phyloP scores from a whole-genome alignment of 345 rosid genomes.

The Euclidium syriacum region DNA sequence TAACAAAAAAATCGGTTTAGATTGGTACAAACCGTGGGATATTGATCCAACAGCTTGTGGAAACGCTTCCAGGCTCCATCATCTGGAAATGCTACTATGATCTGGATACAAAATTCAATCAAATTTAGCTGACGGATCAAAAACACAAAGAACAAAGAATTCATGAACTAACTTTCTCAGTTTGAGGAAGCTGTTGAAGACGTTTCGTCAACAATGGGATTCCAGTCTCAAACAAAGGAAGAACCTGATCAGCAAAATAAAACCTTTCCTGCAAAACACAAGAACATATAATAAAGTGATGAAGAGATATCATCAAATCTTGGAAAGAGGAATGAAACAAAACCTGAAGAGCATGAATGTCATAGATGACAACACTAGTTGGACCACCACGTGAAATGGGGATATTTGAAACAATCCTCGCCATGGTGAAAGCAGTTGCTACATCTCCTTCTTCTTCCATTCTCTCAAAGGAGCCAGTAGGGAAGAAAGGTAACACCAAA shows the following conservation, averaged over 20 bases:
- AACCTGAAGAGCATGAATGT: slow-evolving; percentile 98
- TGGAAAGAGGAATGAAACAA: background rate
- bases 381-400: slow-evolving; percentile 99
- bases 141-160: background rate
- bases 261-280: slow-evolving; percentile 74
- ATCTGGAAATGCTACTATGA: slow-evolving; percentile 93
- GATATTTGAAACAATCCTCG: slow-evolving; percentile 87
- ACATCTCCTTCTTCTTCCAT: slow-evolving; percentile 99
- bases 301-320: background rate
- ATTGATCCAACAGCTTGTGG: slow-evolving; percentile 84
- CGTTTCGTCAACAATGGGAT: slow-evolving; percentile 86
- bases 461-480: slow-evolving; percentile 96
- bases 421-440: slow-evolving; percentile 98
- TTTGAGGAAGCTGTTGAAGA: slow-evolving; percentile 68
- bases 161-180: slow-evolving; percentile 54
- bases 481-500: slow-evolving; percentile 91
- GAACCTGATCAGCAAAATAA: slow-evolving; percentile 90
- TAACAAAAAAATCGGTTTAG: background rate
- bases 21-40: slow-evolving; percentile 56
- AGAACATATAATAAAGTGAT: slow-evolving; percentile 3
- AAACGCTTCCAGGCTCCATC: slow-evolving; percentile 99
- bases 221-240: slow-evolving; percentile 97
- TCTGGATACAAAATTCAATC: slow-evolving; percentile 33
- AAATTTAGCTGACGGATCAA: background rate
- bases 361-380: slow-evolving; percentile 89